Evolutionary conservation across 2,329 filamentous ascomycete species (phyloP).

Genomic region (Exophiala oligosperma): DNA sequence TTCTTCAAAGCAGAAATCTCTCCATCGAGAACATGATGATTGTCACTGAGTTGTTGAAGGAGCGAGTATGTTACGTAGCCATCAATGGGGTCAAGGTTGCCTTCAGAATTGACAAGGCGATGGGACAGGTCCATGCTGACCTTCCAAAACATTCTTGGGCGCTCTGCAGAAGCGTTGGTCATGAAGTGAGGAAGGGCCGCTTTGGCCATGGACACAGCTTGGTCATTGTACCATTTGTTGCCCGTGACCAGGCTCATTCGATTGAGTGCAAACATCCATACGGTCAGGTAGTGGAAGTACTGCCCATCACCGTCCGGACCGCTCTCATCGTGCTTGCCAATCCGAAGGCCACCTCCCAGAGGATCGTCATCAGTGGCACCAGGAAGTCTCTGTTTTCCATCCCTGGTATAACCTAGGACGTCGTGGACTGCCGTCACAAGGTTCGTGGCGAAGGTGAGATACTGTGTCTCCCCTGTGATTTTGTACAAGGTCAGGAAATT

Average conservation of each 20-base stretch:
- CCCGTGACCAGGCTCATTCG: slow-evolving; percentile 51
- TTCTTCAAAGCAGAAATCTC: slow-evolving; percentile 56
- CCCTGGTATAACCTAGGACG: slow-evolving; percentile 53
- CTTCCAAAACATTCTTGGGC: slow-evolving; percentile 57
- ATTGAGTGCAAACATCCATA: slow-evolving; percentile 65
- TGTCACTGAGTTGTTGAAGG: slow-evolving; percentile 41
- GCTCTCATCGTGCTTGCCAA: slow-evolving; percentile 53
- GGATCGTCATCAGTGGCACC: slow-evolving; percentile 54
- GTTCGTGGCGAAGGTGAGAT: slow-evolving; percentile 50
- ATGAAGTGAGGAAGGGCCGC: slow-evolving; percentile 57
- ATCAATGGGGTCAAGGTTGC: slow-evolving; percentile 58
- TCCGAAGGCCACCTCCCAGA: slow-evolving; percentile 56
- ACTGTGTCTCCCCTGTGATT: slow-evolving; percentile 42
- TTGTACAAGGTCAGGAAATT: slow-evolving; percentile 58
- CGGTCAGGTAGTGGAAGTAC: slow-evolving; percentile 62
- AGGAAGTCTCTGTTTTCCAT: slow-evolving; percentile 48
- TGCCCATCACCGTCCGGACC: slow-evolving; percentile 59
- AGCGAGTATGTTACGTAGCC: slow-evolving; percentile 54
- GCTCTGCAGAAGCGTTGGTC: slow-evolving; percentile 34
- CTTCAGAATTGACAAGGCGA: slow-evolving; percentile 52
- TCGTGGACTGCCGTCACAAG: slow-evolving; percentile 55
- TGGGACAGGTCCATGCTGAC: slow-evolving; percentile 50
- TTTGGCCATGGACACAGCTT: slow-evolving; percentile 54
- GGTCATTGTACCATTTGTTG: slow-evolving; percentile 49
- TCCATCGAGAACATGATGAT: slow-evolving; percentile 38